A percentile compares a stretch with the other conserved stretches of the same genome.
Conservation (phyloP, 257 asterid genomes). For the Agastache rugosa region DNA sequence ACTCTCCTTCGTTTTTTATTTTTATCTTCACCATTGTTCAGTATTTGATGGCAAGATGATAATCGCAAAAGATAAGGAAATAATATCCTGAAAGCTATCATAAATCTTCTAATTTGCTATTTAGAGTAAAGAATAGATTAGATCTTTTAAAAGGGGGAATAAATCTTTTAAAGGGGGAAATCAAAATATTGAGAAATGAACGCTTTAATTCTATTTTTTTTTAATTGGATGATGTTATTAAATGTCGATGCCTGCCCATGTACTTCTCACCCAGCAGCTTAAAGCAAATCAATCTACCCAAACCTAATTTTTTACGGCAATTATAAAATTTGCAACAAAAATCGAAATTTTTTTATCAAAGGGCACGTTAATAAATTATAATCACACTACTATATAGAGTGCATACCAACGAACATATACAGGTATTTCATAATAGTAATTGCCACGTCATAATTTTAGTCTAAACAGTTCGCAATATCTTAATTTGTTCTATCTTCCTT, state of each 20-base stretch:
- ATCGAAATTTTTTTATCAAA: background rate
- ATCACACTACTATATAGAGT: background rate
- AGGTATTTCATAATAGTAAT: background rate
- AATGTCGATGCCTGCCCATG: background rate
- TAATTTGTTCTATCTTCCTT: background rate
- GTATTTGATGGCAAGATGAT: conserved; percentile 20
- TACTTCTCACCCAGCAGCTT: background rate
- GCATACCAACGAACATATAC: background rate
- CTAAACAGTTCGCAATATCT: background rate
- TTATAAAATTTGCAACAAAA: background rate
- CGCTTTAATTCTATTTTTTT: background rate
- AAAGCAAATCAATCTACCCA: background rate
- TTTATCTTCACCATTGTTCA: conserved; percentile 16
- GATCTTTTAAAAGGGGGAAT: background rate
- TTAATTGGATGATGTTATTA: background rate
- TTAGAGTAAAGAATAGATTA: background rate
- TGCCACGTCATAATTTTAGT: background rate
- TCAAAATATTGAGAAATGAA: background rate
- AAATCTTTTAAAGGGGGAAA: background rate
- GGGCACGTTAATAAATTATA: background rate
- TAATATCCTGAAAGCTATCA: background rate
- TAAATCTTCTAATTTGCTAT: background rate
- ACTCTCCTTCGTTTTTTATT: background rate
- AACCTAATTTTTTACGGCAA: conserved; percentile 18
- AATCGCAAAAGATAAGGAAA: conserved; percentile 24